Conservation (phyloP, 768 basidiomycete species). For the Phaeotremella fagi region DNA sequence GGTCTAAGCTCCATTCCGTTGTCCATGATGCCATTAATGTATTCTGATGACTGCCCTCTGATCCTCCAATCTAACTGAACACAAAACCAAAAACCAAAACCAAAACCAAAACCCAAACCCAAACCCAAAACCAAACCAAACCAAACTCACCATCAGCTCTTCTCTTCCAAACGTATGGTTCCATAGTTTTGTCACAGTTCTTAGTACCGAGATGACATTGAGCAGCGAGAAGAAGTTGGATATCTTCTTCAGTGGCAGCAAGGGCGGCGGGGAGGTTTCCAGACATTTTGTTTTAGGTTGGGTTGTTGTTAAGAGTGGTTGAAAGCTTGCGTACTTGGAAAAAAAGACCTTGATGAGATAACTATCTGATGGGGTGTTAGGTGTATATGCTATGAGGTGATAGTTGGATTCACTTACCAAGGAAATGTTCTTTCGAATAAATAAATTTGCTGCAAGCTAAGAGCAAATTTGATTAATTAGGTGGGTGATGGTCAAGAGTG, state of each 20-base stretch:
- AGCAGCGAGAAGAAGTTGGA: slow-evolving; percentile 87
- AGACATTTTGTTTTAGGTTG: slow-evolving; percentile 35
- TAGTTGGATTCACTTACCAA: slow-evolving; percentile 13
- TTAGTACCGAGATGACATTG: slow-evolving; percentile 96
- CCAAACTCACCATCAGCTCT: slow-evolving; percentile 75
- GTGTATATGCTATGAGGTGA: not conserved
- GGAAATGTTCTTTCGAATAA: slow-evolving; percentile 10
- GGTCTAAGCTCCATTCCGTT: not conserved
- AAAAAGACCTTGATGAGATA: slow-evolving; percentile 25
- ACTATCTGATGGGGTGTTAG: not conserved
- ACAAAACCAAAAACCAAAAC: no score
- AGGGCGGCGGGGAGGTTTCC: slow-evolving; percentile 85
- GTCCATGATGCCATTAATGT: no score
- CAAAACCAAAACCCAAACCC: no score
- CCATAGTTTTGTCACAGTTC: slow-evolving; percentile 99
- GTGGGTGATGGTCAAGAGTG: no score
- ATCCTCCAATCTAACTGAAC: not conserved
- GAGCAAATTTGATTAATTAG: slow-evolving; percentile 15
- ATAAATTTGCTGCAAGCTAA: slow-evolving; percentile 26
- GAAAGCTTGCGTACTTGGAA: slow-evolving; percentile 40
- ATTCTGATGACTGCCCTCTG: not conserved
- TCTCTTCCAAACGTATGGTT: slow-evolving; percentile 95
- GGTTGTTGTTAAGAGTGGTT: slow-evolving; percentile 9
- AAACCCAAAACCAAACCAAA: not conserved
- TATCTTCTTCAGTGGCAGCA: slow-evolving; percentile 94